Conservation (phyloP, 768 basidiomycete species). For the Calocera viscosa region DNA sequence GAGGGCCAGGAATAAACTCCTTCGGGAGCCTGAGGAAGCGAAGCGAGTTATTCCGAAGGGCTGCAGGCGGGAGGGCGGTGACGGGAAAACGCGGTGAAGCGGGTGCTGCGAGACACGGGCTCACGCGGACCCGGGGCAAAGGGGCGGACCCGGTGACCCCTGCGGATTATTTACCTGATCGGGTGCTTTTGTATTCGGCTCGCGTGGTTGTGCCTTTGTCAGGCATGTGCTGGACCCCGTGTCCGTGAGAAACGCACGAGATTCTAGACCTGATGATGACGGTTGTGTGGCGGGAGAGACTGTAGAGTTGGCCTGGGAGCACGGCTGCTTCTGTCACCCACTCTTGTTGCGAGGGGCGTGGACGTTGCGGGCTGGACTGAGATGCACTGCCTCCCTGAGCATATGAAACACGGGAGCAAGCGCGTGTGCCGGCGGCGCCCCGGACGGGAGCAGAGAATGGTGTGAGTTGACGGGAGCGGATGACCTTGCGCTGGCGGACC, state of each 20-base stretch:
- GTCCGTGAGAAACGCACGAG: not conserved
- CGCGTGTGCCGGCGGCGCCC: slow-evolving; percentile 6
- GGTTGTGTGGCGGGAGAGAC: not conserved
- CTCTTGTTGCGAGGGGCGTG: not conserved
- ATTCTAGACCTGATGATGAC: not conserved
- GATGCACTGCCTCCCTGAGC: not conserved
- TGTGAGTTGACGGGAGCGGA: not conserved
- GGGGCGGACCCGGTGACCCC: slow-evolving; percentile 5
- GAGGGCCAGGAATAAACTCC: not conserved
- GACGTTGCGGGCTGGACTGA: not conserved
- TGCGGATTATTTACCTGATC: not conserved
- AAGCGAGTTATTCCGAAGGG: slow-evolving; percentile 8
- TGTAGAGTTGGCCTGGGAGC: not conserved
- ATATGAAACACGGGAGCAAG: slow-evolving; percentile 8
- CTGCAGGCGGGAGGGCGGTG: not conserved
- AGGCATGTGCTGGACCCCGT: not conserved
- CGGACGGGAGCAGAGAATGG: slow-evolving; percentile 6
- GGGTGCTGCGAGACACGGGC: slow-evolving; percentile 1
- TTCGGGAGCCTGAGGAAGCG: not conserved
- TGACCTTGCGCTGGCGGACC: not conserved
- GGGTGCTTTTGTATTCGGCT: not conserved
- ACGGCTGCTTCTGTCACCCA: not conserved
- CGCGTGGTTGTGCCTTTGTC: not conserved
- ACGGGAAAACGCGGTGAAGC: not conserved
- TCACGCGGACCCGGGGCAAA: not conserved